These are phyloP conservation scores for Magnolia sinica DNA, from an alignment of 164 flowering plant genomes.

Conservation along the genomic window DNA sequence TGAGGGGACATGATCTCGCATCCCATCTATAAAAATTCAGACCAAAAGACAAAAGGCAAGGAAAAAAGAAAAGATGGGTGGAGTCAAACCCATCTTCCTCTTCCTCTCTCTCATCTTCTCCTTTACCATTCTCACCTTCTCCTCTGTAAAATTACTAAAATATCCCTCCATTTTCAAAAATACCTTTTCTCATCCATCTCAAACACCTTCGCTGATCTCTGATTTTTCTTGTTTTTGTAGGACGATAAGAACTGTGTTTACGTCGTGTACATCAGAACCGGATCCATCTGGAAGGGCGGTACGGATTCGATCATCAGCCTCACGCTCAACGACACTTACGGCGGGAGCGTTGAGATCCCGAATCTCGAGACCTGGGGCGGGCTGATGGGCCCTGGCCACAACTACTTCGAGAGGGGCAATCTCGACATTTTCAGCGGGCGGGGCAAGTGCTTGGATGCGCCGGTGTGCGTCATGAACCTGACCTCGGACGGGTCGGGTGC, in stretches of 20 bases:
- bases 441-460: constrained; percentile 45
- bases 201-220: background rate
- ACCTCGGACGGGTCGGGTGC: constrained; percentile 76
- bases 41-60: background rate
- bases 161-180: background rate
- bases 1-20: background rate
- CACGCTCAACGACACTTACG: constrained; percentile 35
- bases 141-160: constrained; percentile 7
- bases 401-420: constrained; percentile 88
- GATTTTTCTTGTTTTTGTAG: background rate
- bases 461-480: constrained; percentile 63
- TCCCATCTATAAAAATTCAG: background rate
- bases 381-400: constrained; percentile 56
- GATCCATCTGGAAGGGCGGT: constrained; percentile 67
- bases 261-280: constrained; percentile 74
- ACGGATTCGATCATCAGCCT: constrained; percentile 74
- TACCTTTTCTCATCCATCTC: background rate
- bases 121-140: constrained; percentile 5
- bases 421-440: constrained; percentile 81
- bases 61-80: background rate
- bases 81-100: constrained; percentile 11
- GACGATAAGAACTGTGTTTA: constrained; percentile 64
- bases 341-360: constrained; percentile 30
- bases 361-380: constrained; percentile 83
- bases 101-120: constrained; percentile 10